phyloP scores from a whole-genome alignment of 352 stramenopile genomes.

The Globisporangium acanthophoron region DNA sequence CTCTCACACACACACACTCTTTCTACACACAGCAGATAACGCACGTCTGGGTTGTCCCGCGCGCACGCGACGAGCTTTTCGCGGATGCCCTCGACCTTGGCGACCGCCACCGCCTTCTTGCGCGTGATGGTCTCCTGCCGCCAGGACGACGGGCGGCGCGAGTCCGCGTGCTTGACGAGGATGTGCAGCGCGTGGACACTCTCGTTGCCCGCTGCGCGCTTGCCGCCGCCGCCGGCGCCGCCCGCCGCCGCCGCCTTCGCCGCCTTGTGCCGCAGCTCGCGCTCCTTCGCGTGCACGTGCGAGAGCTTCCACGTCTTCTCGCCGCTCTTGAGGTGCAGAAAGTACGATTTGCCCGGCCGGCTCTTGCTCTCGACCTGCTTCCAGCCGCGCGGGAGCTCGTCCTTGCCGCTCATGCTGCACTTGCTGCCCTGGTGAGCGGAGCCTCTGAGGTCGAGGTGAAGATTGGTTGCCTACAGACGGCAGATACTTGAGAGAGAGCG shows the following conservation, averaged over 20 bases:
- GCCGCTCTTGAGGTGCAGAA: constrained; percentile 74
- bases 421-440: too few relatives aligned
- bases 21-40: constrained; percentile 3
- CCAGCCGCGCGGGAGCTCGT: constrained; percentile 79
- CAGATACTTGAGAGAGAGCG: too few relatives aligned
- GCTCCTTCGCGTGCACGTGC: constrained; percentile 79
- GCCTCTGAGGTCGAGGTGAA: too few relatives aligned
- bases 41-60: constrained; percentile 61
- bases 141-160: constrained; percentile 80
- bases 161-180: constrained; percentile 85
- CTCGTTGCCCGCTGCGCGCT: constrained; percentile 16
- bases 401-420: not conserved
- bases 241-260: constrained; percentile 10
- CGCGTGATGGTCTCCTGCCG: constrained; percentile 83
- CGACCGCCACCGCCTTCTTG: constrained; percentile 80
- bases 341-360: constrained; percentile 79
- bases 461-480: too few relatives aligned
- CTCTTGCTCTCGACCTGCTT: constrained; percentile 88
- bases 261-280: constrained; percentile 57
- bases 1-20: not conserved
- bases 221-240: constrained; percentile 4
- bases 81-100: constrained; percentile 72
- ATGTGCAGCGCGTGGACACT: constrained; percentile 80
- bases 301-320: constrained; percentile 87
- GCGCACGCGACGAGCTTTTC: constrained; percentile 71